These are phyloP conservation scores for Sutorius eximius DNA, from an alignment of 1,284 basidiomycete genomes.

Conservation along the genomic window DNA sequence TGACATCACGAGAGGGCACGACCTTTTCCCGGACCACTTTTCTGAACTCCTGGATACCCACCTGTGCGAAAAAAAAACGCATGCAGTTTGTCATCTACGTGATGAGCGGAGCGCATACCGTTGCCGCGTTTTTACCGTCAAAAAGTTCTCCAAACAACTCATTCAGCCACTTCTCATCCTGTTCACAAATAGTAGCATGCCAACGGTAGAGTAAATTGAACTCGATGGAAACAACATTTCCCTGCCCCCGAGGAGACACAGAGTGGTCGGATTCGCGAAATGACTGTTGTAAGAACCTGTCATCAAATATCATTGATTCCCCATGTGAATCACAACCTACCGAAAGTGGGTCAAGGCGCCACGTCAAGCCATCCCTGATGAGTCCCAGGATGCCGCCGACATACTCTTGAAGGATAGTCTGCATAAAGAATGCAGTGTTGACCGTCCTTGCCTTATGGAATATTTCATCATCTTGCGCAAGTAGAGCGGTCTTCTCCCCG, in stretches of 20 bases:
- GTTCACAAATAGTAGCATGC: constrained; percentile 65
- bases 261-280: constrained; percentile 27
- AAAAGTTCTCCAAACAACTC: constrained; percentile 49
- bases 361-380: constrained; percentile 44
- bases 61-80: constrained; percentile 30
- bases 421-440: constrained; percentile 74
- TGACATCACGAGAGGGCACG: constrained; percentile 36
- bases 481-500: constrained; percentile 34
- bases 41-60: constrained; percentile 46
- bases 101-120: constrained; percentile 29
- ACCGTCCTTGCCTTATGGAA: constrained; percentile 75
- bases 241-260: constrained; percentile 58
- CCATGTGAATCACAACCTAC: constrained; percentile 28
- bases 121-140: constrained; percentile 39
- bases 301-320: not conserved
- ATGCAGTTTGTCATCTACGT: constrained; percentile 8
- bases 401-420: constrained; percentile 64
- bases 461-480: constrained; percentile 67
- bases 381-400: constrained; percentile 60
- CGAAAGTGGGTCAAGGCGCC: constrained; percentile 49
- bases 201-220: constrained; percentile 76
- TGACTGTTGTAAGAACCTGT: constrained; percentile 7
- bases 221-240: constrained; percentile 73
- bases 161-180: constrained; percentile 64
- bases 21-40: constrained; percentile 37